Evolutionary conservation across 2,329 filamentous ascomycete genomes (phyloP).

Genomic region (Hymenoscyphus albidus): DNA sequence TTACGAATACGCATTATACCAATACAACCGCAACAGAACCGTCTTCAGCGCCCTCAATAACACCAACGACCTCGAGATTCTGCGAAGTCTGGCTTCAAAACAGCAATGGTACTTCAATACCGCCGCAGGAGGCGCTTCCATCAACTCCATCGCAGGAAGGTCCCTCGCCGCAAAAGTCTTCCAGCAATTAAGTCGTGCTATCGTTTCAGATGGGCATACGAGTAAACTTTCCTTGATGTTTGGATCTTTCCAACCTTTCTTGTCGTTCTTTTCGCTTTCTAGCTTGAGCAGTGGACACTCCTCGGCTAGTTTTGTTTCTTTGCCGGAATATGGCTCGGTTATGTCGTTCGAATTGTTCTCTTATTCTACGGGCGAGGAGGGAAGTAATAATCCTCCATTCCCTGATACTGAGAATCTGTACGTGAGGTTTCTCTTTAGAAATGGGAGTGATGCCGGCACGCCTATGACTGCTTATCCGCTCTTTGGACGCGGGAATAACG

Average conservation of each 20-base stretch:
- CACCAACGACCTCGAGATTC: conserved; percentile 43
- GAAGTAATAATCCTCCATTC: conserved; percentile 21
- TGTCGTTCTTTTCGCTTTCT: conserved; percentile 51
- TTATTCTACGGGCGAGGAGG: conserved; percentile 36
- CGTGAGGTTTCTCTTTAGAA: conserved; percentile 56
- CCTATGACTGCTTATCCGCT: conserved; percentile 35
- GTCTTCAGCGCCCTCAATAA: conserved; percentile 41
- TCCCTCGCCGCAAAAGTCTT: conserved; percentile 47
- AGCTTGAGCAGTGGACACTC: conserved; percentile 39
- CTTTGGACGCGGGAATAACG: conserved; percentile 29
- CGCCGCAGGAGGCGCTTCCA: conserved; percentile 49
- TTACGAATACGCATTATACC: conserved; percentile 57
- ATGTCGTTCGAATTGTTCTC: conserved; percentile 66
- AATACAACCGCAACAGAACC: conserved; percentile 48
- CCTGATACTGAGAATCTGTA: conserved; percentile 38
- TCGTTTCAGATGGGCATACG: conserved; percentile 38
- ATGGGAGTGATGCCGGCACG: conserved; percentile 38
- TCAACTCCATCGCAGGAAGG: conserved; percentile 50
- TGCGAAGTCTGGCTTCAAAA: conserved; percentile 60
- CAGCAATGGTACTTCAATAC: conserved; percentile 62
- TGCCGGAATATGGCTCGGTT: conserved; percentile 67
- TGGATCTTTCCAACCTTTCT: conserved; percentile 51
- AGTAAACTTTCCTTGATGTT: conserved; percentile 52
- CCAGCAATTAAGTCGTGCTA: conserved; percentile 41
- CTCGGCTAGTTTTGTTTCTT: conserved; percentile 45